phyloP scores from a whole-genome alignment of 1,284 basidiomycete genomes.

The Peniophora sp. region DNA sequence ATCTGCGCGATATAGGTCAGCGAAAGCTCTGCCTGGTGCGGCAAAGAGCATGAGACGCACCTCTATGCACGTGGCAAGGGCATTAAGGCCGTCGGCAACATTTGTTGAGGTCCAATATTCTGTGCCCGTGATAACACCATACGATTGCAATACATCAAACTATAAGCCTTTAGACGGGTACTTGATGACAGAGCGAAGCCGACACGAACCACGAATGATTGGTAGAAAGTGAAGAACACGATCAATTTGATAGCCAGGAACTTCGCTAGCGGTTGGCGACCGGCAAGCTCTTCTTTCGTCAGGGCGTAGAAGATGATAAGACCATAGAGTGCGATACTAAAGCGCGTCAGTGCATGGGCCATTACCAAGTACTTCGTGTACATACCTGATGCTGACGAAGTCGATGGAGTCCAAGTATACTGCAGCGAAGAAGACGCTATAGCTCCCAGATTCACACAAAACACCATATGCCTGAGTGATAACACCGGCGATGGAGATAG shows the following conservation, averaged over 20 bases:
- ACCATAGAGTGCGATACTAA: conserved; percentile 71
- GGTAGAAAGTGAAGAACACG: conserved; percentile 82
- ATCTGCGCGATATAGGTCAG: conserved; percentile 34
- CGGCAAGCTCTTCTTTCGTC: conserved; percentile 68
- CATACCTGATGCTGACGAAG: conserved; percentile 71
- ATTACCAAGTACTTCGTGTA: background rate
- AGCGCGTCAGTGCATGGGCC: background rate
- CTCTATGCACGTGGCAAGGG: conserved; percentile 78
- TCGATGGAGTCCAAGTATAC: conserved; percentile 68
- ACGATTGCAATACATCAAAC: conserved; percentile 52
- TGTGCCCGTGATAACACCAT: conserved; percentile 55
- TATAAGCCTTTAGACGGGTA: conserved; percentile 16
- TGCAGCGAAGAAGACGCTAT: conserved; percentile 54
- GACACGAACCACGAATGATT: conserved; percentile 56
- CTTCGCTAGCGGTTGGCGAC: conserved; percentile 73
- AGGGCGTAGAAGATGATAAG: conserved; percentile 77
- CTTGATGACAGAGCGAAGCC: background rate
- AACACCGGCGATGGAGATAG: conserved; percentile 62
- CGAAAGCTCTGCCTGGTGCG: background rate
- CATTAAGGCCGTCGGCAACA: conserved; percentile 76
- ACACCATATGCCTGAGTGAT: conserved; percentile 61
- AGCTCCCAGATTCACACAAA: conserved; percentile 58
- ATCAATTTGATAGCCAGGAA: conserved; percentile 81
- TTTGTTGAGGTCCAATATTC: conserved; percentile 75
- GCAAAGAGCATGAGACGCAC: conserved; percentile 26